Evolutionary conservation across 2,329 filamentous ascomycete species (phyloP), one percentile per base, ranked within the genome.

Genomic region (Drechslera avenae): DNA sequence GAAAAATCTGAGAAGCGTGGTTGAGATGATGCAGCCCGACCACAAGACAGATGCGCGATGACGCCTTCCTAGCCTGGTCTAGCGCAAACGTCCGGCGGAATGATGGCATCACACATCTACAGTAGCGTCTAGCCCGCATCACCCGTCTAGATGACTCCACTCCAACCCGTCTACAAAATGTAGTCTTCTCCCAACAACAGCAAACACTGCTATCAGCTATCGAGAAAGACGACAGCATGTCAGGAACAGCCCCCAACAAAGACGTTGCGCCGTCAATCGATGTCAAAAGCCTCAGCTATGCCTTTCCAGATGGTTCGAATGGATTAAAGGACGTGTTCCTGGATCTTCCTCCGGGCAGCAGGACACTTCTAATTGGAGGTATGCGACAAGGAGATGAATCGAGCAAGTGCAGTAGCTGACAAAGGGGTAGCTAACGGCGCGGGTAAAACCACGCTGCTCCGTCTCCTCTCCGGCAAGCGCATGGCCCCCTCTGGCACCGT

Each of bases 381-480:
- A 78, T 69, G 66, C 60, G 12, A 16, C 5, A 33, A 2, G 2
- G 0, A 23, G 8, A n/a, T 42, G 5, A 21, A 14, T 16, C 8
- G 30, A 13, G 3, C 12, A 9, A 17, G 2, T 1, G 3, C 21
- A 4, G n/a, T 6, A 18, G 62, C 66, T 69, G 61, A 62, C 52
- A 21, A 14, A 19, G 23, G 60, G 23, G 60, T 61, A 86, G 84
- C 94, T 72, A 99, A 99, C 75, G 94, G 94, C 57, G 93, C 94
- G 16, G 94, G 94, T 60, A 99, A 99, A 78, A 97, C 94, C 7
- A 99, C 94, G 0, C 86, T 99, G 50, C 87, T 99, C 39, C 92
- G 92, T 53, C 88, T 99, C 36, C 86, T 99, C 53, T 91, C 92
- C 14, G 94, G 94, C 70, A 97, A 97, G 79, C 91, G 92, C 49